Evolutionary conservation across 169 alveolate species (phyloP), one percentile per base, ranked within the genome.

Genomic region (Plasmodium berghei): DNA sequence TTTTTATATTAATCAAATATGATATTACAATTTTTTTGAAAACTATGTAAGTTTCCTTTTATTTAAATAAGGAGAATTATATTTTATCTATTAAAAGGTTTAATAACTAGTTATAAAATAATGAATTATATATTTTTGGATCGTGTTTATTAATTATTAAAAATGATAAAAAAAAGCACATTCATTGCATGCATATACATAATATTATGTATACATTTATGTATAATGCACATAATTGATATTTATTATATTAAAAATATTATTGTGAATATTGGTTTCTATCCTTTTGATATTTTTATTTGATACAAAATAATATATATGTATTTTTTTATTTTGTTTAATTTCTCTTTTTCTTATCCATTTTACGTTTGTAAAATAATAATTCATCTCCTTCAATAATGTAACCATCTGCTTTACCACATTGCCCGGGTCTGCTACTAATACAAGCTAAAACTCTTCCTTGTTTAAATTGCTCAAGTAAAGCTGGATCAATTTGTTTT

Each of bases 391-490:
- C 99, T 96, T 98, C 99, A 56, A 98, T 96, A 86, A 98, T 96
- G 93, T 97, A 98, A 34, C 99, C 99, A 85, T 98, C 99, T 54
- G 98, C 98, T 88, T 99, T 97, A 22, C 99, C 99, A 72, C 97
- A 93, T 93, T 98, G 99, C n/a, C 99, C 99, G 20, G 99, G 99
- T 90, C 99, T 97, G 74, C 99, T 97, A 86, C 99, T 94, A 89
- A 99, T 96, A 95, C 99, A 98, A 22, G 99, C 99, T 74, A 98
- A 93, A 63, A 98, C 95, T 88, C 99, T 96, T 83, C 99, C 99
- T 58, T 97, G 94, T 77, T 95, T 95, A 94, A 99, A 97, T 94
- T 97, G 99, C 73, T 98, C 99, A 89, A 97, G 97, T 56, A 99
- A 95, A 92, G 87, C 80, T 96, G 96, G 85, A 94, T 98, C 77